Conservation (phyloP, 306 rosid genomes). For the Corylus avellana region DNA sequence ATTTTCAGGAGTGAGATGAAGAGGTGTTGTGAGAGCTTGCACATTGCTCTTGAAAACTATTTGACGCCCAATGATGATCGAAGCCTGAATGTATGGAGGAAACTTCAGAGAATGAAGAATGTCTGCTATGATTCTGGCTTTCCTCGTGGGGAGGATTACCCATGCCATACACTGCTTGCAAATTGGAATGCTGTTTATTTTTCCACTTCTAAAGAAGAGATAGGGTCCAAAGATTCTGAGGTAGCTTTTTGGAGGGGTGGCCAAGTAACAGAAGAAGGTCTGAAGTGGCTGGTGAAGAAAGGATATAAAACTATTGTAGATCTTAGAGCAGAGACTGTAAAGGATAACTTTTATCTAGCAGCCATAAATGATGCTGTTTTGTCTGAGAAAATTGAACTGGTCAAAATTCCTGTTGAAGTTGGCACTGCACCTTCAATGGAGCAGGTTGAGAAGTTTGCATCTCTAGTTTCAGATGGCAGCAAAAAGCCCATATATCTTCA, state of each 20-base stretch:
- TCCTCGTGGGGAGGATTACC: conserved; percentile 65
- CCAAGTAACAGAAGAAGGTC: conserved; percentile 93
- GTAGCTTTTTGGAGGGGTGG: conserved; percentile 94
- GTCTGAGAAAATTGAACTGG: conserved; percentile 67
- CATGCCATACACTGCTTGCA: conserved; percentile 69
- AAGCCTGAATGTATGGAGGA: conserved; percentile 81
- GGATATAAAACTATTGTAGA: conserved; percentile 84
- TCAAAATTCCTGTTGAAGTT: conserved; percentile 77
- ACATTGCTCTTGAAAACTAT: conserved; percentile 81
- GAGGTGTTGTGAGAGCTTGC: conserved; percentile 95
- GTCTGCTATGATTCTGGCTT: conserved; percentile 91
- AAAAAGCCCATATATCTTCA: conserved; percentile 85
- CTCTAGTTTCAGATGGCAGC: conserved; percentile 72
- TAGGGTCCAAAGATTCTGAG: conserved; percentile 48
- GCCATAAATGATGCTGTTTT: conserved; percentile 60
- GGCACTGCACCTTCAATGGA: conserved; percentile 76
- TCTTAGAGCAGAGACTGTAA: conserved; percentile 74
- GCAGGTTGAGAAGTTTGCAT: conserved; percentile 80
- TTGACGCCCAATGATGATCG: conserved; percentile 56
- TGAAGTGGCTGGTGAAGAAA: conserved; percentile 70
- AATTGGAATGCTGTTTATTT: conserved; percentile 77
- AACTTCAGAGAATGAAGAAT: conserved; percentile 87
- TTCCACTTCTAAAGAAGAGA: conserved; percentile 50
- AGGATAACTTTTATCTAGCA: conserved; percentile 62
- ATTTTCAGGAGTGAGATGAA: conserved; percentile 85